Evolutionary conservation across 345 rosid species (phyloP).

Genomic region (Sonneratia caseolaris): DNA sequence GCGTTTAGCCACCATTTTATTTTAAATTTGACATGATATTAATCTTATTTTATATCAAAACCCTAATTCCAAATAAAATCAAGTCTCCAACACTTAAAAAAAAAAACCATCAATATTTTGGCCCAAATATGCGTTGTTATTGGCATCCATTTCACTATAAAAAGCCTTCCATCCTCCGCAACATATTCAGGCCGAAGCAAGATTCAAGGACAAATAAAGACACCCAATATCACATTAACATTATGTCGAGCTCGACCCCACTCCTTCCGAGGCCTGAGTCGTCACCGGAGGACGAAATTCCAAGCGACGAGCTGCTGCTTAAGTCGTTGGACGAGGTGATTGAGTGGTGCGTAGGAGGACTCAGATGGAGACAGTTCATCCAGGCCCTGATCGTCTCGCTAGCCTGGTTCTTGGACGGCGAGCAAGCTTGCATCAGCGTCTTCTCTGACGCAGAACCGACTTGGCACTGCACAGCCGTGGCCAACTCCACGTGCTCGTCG

Average conservation of each 20-base stretch:
- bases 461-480: constrained; percentile 13
- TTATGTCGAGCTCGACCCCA: constrained; percentile 13
- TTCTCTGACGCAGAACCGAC: constrained; percentile 14
- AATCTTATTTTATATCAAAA: no score
- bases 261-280: constrained; percentile 3
- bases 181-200: no score
- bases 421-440: constrained; percentile 14
- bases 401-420: constrained; percentile 19
- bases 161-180: no score
- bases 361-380: constrained; percentile 12
- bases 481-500: background rate
- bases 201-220: no score
- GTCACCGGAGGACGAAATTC: background rate
- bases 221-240: background rate
- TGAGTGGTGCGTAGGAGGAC: constrained; percentile 5
- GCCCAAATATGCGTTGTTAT: no score
- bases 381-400: constrained; percentile 15
- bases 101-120: no score
- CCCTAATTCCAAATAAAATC: no score
- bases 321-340: constrained; percentile 8
- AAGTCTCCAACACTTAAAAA: no score
- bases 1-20: no score
- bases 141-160: no score
- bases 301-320: background rate
- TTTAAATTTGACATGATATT: no score